These are phyloP conservation scores for Collybia mongolica DNA, from an alignment of 768 basidiomycete genomes.

Conservation along the genomic window DNA sequence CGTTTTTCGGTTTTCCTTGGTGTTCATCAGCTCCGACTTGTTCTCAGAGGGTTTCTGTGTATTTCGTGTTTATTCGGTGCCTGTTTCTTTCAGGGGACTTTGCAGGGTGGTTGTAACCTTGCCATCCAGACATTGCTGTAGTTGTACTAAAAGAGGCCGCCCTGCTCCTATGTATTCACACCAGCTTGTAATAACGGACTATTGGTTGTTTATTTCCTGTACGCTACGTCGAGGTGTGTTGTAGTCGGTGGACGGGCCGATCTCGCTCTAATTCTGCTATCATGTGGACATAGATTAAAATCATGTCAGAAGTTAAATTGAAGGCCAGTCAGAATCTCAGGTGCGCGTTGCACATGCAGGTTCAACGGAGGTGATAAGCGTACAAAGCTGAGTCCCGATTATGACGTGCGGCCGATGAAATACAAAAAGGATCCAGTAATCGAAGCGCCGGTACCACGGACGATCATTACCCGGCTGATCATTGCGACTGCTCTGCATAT, in stretches of 20 bases:
- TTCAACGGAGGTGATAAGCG: constrained; percentile 1
- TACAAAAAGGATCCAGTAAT: neutral
- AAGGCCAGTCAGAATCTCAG: neutral
- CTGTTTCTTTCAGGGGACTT: neutral
- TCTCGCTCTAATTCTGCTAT: too few species aligned
- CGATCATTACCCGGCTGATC: constrained; percentile 8
- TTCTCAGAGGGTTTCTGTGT: constrained; percentile 5
- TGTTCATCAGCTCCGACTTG: constrained; percentile 1
- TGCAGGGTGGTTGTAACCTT: neutral
- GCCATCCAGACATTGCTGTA: neutral
- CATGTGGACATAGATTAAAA: too few species aligned
- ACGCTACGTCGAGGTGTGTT: too few species aligned
- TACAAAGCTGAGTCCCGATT: neutral
- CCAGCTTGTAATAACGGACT: too few species aligned
- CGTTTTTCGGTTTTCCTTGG: neutral
- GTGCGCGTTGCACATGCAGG: neutral
- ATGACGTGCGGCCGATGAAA: constrained; percentile 3
- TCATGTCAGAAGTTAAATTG: neutral
- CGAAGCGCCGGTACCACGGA: neutral
- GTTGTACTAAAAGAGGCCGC: constrained; percentile 1
- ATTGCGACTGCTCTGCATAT: constrained; percentile 72
- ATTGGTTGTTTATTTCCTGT: too few species aligned
- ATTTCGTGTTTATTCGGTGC: neutral
- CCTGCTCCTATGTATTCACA: neutral
- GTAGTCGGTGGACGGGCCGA: too few species aligned